These are phyloP conservation scores for Lactarius trivialis DNA, from an alignment of 768 basidiomycete genomes.

Conservation along the genomic window DNA sequence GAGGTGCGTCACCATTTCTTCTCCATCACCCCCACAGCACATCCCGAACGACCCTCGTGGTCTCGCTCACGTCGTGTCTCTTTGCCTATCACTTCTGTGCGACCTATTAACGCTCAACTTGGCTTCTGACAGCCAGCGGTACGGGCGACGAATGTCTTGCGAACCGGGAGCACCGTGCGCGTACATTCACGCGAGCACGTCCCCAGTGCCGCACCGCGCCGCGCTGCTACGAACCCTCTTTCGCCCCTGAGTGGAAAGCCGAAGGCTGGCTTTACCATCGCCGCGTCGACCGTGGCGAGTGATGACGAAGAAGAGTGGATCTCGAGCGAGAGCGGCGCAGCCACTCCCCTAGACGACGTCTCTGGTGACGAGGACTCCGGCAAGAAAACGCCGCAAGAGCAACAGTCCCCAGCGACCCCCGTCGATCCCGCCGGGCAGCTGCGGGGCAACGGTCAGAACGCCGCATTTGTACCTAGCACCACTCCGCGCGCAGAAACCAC, in stretches of 20 bases:
- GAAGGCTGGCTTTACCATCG: slow-evolving; percentile 54
- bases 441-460: slow-evolving; percentile 10
- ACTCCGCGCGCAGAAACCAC: slow-evolving; percentile 29
- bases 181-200: slow-evolving; percentile 21
- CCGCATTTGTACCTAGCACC: slow-evolving; percentile 23
- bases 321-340: slow-evolving; percentile 71
- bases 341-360: slow-evolving; percentile 43
- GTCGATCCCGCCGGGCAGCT: slow-evolving; percentile 12
- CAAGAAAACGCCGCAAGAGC: slow-evolving; percentile 27
- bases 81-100: not conserved
- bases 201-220: slow-evolving; percentile 13
- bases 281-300: slow-evolving; percentile 42
- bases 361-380: slow-evolving; percentile 35
- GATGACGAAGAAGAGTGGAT: slow-evolving; percentile 68
- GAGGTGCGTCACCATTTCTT: slow-evolving; percentile 37
- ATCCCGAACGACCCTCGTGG: not conserved
- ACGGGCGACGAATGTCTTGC: slow-evolving; percentile 12
- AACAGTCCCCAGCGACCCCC: slow-evolving; percentile 18
- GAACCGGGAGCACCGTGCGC: slow-evolving; percentile 14
- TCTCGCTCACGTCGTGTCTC: not conserved
- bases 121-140: not conserved
- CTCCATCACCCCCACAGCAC: not conserved
- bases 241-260: slow-evolving; percentile 24
- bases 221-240: slow-evolving; percentile 2
- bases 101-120: not conserved